Conservation (phyloP, 2,329 filamentous ascomycete species). For the Aspergillus bombycis region DNA sequence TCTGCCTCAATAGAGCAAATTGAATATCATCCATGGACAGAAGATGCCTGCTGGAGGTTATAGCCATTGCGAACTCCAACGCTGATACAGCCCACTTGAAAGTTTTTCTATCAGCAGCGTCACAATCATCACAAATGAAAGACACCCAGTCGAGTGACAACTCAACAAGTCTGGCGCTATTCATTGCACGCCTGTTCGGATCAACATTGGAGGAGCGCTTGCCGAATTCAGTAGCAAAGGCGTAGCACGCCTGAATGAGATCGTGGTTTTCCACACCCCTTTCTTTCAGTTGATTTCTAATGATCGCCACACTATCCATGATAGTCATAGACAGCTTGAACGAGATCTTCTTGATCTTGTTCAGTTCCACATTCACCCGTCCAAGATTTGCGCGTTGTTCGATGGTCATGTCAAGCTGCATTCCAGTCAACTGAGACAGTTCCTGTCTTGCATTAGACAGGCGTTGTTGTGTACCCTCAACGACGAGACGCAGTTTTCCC, state of each 20-base stretch:
- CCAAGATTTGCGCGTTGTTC: conserved; percentile 92
- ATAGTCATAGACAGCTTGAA: conserved; percentile 97
- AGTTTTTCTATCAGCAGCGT: conserved; percentile 89
- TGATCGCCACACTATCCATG: conserved; percentile 96
- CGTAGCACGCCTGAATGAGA: conserved; percentile 95
- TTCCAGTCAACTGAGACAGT: conserved; percentile 77
- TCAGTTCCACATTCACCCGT: conserved; percentile 86
- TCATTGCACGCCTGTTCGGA: conserved; percentile 92
- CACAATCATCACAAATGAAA: conserved; percentile 96
- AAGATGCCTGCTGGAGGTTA: conserved; percentile 92
- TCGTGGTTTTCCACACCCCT: conserved; percentile 86
- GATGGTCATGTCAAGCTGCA: conserved; percentile 84
- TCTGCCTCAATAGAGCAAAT: conserved; percentile 78
- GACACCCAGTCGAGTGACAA: conserved; percentile 95
- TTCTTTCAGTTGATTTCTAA: conserved; percentile 73
- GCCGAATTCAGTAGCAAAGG: conserved; percentile 98
- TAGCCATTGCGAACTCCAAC: conserved; percentile 94
- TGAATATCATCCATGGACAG: conserved; percentile 87
- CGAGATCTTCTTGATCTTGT: conserved; percentile 91
- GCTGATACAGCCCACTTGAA: conserved; percentile 97
- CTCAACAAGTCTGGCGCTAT: conserved; percentile 92
- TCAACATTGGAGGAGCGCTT: conserved; percentile 95
- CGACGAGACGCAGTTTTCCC: conserved; percentile 84
- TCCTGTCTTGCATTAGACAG: conserved; percentile 76
- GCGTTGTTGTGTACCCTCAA: conserved; percentile 79